A percentile compares a stretch with the other conserved stretches of the same genome.
These are phyloP conservation scores for Suillus weaverae DNA, from an alignment of 768 basidiomycete species.

Conservation along the genomic window DNA sequence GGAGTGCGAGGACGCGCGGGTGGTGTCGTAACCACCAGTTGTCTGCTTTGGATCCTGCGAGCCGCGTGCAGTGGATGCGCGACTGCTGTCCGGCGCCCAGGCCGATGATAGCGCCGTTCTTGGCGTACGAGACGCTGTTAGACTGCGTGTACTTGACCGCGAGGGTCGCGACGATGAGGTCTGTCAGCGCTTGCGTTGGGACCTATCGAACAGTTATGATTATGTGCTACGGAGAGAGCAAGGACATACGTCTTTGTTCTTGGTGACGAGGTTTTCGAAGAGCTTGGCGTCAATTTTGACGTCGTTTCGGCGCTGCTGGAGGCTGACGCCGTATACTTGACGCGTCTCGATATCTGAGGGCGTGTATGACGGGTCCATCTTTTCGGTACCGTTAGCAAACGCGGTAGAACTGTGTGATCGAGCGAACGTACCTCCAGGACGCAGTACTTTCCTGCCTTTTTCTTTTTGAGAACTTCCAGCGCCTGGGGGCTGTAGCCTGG, in stretches of 20 bases:
- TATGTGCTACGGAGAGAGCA: neutral
- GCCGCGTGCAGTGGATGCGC: constrained; percentile 97
- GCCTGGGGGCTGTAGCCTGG: constrained; percentile 90
- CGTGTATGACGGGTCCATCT: constrained; percentile 88
- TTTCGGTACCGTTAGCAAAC: constrained; percentile 13
- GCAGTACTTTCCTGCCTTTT: constrained; percentile 99
- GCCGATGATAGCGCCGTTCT: constrained; percentile 88
- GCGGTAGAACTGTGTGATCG: neutral
- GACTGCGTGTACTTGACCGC: constrained; percentile 99
- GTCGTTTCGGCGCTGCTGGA: constrained; percentile 91
- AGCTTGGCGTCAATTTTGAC: constrained; percentile 77
- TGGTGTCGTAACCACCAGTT: constrained; percentile 99
- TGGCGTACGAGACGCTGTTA: constrained; percentile 96
- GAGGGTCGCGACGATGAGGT: constrained; percentile 93
- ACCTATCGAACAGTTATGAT: constrained; percentile 47
- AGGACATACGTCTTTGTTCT: constrained; percentile 75
- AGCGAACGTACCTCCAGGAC: constrained; percentile 72
- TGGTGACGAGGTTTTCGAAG: constrained; percentile 86
- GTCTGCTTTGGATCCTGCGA: constrained; percentile 98
- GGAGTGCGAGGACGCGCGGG: constrained; percentile 85
- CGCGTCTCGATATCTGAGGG: constrained; percentile 86
- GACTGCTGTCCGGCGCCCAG: constrained; percentile 98
- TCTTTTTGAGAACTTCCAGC: constrained; percentile 87
- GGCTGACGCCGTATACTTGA: constrained; percentile 89
- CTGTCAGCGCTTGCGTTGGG: constrained; percentile 73